A percentile compares a stretch with the other conserved stretches of the same genome.
phyloP scores from a whole-genome alignment of 2,329 filamentous ascomycete genomes.

The Ophiostoma populinum region DNA sequence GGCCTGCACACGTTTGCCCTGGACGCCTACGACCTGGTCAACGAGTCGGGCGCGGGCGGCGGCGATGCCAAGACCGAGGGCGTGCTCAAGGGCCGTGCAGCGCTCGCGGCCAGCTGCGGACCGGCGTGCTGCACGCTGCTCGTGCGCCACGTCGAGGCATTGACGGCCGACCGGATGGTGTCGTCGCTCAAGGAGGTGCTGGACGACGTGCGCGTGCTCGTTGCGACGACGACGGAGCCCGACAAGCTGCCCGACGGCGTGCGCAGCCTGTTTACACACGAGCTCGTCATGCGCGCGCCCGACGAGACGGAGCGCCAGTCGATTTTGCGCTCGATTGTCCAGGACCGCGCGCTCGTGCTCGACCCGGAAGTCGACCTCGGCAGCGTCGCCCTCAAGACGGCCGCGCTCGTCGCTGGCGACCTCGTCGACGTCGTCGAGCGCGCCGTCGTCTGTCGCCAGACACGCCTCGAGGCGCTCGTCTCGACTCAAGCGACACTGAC shows the following conservation, averaged over 20 bases:
- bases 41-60: slow-evolving; percentile 73
- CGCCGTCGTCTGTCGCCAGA: slow-evolving; percentile 58
- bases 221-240: slow-evolving; percentile 88
- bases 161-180: slow-evolving; percentile 82
- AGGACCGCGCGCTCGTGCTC: slow-evolving; percentile 57
- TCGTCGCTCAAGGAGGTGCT: slow-evolving; percentile 71
- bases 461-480: slow-evolving; percentile 63
- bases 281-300: slow-evolving; percentile 82
- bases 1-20: slow-evolving; percentile 80
- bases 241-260: slow-evolving; percentile 88
- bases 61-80: slow-evolving; percentile 90
- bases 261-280: slow-evolving; percentile 82
- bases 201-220: slow-evolving; percentile 60
- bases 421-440: slow-evolving; percentile 87
- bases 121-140: slow-evolving; percentile 66
- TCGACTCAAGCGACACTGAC: background rate
- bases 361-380: slow-evolving; percentile 71
- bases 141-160: slow-evolving; percentile 76
- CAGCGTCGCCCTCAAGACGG: slow-evolving; percentile 82
- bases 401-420: slow-evolving; percentile 85
- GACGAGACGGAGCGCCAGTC: slow-evolving; percentile 85
- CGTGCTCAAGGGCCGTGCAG: slow-evolving; percentile 71
- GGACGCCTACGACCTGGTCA: slow-evolving; percentile 83
- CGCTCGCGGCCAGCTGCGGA: slow-evolving; percentile 78
- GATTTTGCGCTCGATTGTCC: slow-evolving; percentile 63